Evolutionary conservation across 179 eudicot genomes (phyloP).

Genomic region (Silene vulgaris): DNA sequence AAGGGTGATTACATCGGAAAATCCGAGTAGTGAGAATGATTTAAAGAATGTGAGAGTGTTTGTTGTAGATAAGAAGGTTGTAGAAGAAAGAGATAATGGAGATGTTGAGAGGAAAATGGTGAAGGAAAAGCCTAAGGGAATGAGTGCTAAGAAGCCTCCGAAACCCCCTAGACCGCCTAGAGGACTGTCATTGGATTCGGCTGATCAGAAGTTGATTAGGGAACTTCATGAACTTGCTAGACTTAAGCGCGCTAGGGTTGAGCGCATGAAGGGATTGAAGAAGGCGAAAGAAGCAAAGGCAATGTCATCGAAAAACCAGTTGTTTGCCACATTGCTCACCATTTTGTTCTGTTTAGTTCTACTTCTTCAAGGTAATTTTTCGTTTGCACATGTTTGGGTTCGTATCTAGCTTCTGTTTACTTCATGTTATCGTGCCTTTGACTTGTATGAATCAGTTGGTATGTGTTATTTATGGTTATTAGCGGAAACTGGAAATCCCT

Average conservation of each 20-base stretch:
- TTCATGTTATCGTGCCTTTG: neutral
- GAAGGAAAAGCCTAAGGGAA: slow-evolving; percentile 53
- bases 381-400: neutral
- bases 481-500: neutral
- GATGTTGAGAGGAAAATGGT: slow-evolving; percentile 34
- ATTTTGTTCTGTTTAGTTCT: slow-evolving; percentile 65
- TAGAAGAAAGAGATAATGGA: slow-evolving; percentile 27
- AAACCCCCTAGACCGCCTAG: slow-evolving; percentile 79
- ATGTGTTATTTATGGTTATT: neutral
- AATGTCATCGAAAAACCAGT: slow-evolving; percentile 48
- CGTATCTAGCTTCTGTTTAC: slow-evolving; percentile 6
- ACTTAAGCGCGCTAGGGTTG: slow-evolving; percentile 60
- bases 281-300: slow-evolving; percentile 58
- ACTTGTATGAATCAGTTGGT: neutral
- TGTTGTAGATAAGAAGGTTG: slow-evolving; percentile 36
- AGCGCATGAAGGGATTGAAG: slow-evolving; percentile 77
- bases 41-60: slow-evolving; percentile 27
- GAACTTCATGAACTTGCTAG: slow-evolving; percentile 63
- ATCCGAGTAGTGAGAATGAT: slow-evolving; percentile 29
- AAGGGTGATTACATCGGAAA: slow-evolving; percentile 24
- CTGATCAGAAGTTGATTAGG: slow-evolving; percentile 73
- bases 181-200: slow-evolving; percentile 64
- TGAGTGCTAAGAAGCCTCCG: slow-evolving; percentile 72
- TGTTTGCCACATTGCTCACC: slow-evolving; percentile 60
- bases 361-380: slow-evolving; percentile 65